Evolutionary conservation across 495 filamentous ascomycete species (phyloP), one percentile per base, ranked within the genome.

Genomic region (Trypethelium eluteriae): DNA sequence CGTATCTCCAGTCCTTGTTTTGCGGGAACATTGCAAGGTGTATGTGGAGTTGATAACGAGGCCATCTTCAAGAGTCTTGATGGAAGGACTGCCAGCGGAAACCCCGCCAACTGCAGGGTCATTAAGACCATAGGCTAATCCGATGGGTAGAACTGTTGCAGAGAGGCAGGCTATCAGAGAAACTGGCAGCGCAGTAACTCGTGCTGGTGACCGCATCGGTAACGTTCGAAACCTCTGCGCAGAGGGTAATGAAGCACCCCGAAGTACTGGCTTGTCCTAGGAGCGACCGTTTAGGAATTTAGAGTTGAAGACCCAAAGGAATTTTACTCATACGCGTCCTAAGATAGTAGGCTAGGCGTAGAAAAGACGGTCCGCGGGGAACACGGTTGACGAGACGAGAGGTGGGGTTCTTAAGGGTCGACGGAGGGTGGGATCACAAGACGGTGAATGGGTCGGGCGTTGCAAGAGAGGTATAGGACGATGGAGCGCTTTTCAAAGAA

Each of bases 11-110:
- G 81, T 84, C 70, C 85, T 70, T 39, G 91, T 88, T 76, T 89
- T 91, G 74, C 91, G 89, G 38, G 78, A 80, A 78, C 89, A 91
- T 62, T 87, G 83, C 72, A 90, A 86, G 34, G 83, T 76, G 66
- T 87, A 81, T 47, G 89, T 92, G 67, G 86, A 83, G 69, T 95
- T 87, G 77, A 96, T 90, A 73, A 84, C 80, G 67, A 96, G 79
- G 66, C 78, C 83, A 12, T 80, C 79, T n/a, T 68, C 68, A 38
- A 61, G 39, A n/a, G 62, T 62, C 2, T 56, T 44, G 41, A 7
- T 34, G 38, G n/a, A 2, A n/a, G 38, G 16, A 41, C 34, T 63
- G 38, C 3, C 5, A 35, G n/a, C 32, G 53, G 18, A 10, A 14
- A 6, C 6, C 3, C 36, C 18, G 53, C 53, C 32, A 36, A 7